Evolutionary conservation across 2,329 filamentous ascomycete species (phyloP).

Genomic region (Ampelomyces quisqualis): DNA sequence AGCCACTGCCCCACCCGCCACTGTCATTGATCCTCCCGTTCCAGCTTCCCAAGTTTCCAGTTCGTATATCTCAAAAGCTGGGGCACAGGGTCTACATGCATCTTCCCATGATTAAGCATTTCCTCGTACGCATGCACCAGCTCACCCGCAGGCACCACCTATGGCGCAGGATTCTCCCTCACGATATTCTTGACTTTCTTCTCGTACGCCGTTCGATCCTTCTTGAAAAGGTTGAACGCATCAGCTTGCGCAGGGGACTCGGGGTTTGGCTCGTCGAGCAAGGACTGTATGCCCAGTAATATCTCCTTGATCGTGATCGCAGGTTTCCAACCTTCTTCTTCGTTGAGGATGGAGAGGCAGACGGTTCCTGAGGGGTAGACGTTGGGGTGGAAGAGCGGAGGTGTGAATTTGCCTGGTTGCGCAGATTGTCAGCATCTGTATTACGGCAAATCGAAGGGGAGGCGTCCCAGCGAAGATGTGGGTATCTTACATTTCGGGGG

Average conservation of each 20-base stretch:
- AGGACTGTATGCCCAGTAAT: conserved; percentile 89
- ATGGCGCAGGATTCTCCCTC: conserved; percentile 81
- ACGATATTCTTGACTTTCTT: conserved; percentile 83
- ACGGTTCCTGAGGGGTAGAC: conserved; percentile 98
- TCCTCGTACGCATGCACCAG: neutral
- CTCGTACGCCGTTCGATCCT: conserved; percentile 84
- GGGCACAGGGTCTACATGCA: neutral
- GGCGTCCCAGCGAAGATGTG: too few relatives aligned
- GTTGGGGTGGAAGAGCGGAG: conserved; percentile 96
- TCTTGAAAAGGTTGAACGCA: conserved; percentile 95
- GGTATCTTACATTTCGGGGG: conserved; percentile 92
- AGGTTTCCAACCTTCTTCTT: conserved; percentile 98
- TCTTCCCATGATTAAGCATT: neutral
- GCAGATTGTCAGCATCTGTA: conserved; percentile 1
- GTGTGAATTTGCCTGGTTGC: conserved; percentile 82
- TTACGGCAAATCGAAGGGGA: too few relatives aligned
- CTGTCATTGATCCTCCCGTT: too few relatives aligned
- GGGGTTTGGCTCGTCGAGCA: conserved; percentile 94
- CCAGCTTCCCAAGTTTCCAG: too few relatives aligned
- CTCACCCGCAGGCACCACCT: conserved; percentile 5
- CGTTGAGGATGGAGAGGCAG: conserved; percentile 94
- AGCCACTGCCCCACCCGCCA: too few relatives aligned
- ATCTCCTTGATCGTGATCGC: conserved; percentile 99
- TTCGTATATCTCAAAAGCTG: too few relatives aligned
- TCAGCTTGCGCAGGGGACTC: conserved; percentile 96